These are phyloP conservation scores for Phytophthora europaea DNA, from an alignment of 352 stramenopile genomes.

Conservation along the genomic window DNA sequence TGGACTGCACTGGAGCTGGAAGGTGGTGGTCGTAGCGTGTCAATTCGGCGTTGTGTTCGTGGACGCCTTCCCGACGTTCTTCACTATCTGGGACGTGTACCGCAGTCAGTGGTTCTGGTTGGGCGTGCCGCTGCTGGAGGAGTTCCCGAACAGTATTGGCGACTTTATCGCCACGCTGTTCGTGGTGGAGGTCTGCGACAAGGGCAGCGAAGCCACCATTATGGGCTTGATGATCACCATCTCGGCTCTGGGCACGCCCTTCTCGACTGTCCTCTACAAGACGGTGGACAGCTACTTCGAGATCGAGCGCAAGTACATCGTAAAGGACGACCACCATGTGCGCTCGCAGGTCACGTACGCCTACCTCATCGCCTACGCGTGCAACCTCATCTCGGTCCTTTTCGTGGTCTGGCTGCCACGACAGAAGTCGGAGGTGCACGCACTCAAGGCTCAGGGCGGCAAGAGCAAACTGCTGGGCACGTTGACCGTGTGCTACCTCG, in stretches of 20 bases:
- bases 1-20: conserved; percentile 71
- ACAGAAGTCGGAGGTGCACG: conserved; percentile 61
- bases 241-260: conserved; percentile 56
- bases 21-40: conserved; percentile 45
- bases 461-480: conserved; percentile 54
- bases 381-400: conserved; percentile 57
- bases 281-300: conserved; percentile 63
- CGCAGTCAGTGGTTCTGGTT: conserved; percentile 81
- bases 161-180: conserved; percentile 61
- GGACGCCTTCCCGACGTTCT: conserved; percentile 58
- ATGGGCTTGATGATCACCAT: conserved; percentile 59
- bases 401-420: conserved; percentile 60
- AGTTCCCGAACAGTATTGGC: conserved; percentile 56
- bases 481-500: conserved; percentile 47
- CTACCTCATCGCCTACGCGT: conserved; percentile 67
- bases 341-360: conserved; percentile 61
- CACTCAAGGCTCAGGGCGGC: conserved; percentile 50
- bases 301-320: conserved; percentile 57
- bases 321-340: conserved; percentile 50
- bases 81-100: conserved; percentile 77
- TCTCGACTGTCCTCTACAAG: conserved; percentile 69
- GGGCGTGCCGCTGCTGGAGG: conserved; percentile 61
- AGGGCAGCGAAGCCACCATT: conserved; percentile 60
- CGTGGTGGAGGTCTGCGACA: conserved; percentile 60
- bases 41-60: conserved; percentile 57